Conservation (phyloP, 768 basidiomycete species). For the Rhizopogon vinicolor region DNA sequence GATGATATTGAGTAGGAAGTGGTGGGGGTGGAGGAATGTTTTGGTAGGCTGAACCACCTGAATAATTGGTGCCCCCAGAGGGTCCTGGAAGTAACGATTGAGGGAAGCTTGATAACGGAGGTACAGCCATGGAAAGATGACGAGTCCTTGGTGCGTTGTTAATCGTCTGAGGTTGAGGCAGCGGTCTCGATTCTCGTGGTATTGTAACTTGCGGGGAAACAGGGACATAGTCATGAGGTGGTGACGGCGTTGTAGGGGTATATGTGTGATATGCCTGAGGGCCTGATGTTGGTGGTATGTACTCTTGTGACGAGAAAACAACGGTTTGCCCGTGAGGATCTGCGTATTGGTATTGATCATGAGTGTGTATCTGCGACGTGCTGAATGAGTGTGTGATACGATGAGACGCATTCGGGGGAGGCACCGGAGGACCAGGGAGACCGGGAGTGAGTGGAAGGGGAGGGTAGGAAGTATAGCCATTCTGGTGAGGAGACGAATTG, state of each 20-base stretch:
- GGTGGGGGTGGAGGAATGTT: conserved; percentile 9
- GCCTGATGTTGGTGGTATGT: conserved; percentile 16
- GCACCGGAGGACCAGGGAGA: conserved; percentile 8
- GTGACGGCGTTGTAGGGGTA: conserved; percentile 17
- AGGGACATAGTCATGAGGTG: conserved; percentile 15
- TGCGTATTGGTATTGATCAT: conserved; percentile 17
- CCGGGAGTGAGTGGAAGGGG: conserved; percentile 7
- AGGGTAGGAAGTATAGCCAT: conserved; percentile 11
- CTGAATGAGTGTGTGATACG: conserved; percentile 25
- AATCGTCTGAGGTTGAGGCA: conserved; percentile 20
- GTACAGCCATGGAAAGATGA: conserved; percentile 22
- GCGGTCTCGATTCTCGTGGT: conserved; percentile 22
- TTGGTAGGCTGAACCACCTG: conserved; percentile 14
- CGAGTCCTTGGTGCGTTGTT: conserved; percentile 26
- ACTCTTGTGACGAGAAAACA: conserved; percentile 17
- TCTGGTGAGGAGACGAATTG: conserved; percentile 16
- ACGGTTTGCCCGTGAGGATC: conserved; percentile 15
- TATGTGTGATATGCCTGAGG: conserved; percentile 20
- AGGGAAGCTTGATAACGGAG: conserved; percentile 27
- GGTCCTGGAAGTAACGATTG: conserved; percentile 14
- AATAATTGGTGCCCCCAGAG: conserved; percentile 9
- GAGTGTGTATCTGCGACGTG: conserved; percentile 16
- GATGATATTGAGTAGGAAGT: conserved; percentile 30
- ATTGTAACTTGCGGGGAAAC: conserved; percentile 1
- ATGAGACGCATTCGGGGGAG: conserved; percentile 12